Percentiles rank a stretch among this genome's conserved stretches.
phyloP scores from a whole-genome alignment of 148 eudicot genomes.

The Camellia lanceoleosa region DNA sequence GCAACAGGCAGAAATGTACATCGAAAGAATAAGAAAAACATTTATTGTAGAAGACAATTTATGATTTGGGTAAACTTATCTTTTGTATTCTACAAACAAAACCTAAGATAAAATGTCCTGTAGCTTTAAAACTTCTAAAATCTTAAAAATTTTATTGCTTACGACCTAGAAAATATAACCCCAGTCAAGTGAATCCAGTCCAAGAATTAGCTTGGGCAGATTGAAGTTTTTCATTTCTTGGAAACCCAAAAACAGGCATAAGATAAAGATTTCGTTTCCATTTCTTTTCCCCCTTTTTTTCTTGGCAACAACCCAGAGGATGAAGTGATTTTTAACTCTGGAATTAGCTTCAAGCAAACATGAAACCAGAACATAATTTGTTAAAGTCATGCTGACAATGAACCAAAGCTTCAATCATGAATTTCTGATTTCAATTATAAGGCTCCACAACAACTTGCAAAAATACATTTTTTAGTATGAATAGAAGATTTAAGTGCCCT shows the following conservation, averaged over 20 bases:
- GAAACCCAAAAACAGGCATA: not conserved
- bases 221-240: no score
- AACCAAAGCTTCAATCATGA: not conserved
- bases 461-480: not conserved
- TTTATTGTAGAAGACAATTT: not conserved
- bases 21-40: not conserved
- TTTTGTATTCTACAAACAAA: not conserved
- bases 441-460: not conserved
- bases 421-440: not conserved
- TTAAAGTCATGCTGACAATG: not conserved
- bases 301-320: not conserved
- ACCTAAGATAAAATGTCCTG: not conserved
- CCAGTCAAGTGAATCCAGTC: not conserved
- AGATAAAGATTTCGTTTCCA: not conserved
- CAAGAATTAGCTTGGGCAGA: not conserved
- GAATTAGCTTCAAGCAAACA: not conserved
- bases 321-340: not conserved
- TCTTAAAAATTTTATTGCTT: not conserved
- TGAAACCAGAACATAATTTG: not conserved
- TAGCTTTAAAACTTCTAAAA: not conserved
- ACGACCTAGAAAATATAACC: slow-evolving; percentile 5
- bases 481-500: not conserved
- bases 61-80: not conserved
- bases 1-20: not conserved
- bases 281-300: not conserved